Evolutionary conservation across 2,329 filamentous ascomycete species (phyloP).

Genomic region (Aspergillus sp.): DNA sequence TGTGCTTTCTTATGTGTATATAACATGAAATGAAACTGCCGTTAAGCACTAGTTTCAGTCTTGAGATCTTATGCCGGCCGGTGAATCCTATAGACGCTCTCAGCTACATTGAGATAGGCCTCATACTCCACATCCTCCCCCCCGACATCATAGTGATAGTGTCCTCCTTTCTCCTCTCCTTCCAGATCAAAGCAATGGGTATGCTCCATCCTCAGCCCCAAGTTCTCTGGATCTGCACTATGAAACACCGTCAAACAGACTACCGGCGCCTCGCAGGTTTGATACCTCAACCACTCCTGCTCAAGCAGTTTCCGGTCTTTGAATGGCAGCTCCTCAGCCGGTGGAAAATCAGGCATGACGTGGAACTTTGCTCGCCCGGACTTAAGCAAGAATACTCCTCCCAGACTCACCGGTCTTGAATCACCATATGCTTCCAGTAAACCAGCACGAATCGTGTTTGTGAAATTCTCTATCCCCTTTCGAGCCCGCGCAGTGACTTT

Average conservation of each 20-base stretch:
- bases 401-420: conserved; percentile 35
- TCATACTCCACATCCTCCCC: conserved; percentile 7
- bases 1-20: no score
- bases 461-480: neutral
- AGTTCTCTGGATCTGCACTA: conserved; percentile 40
- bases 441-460: neutral
- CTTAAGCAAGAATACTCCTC: conserved; percentile 44
- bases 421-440: conserved; percentile 30
- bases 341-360: conserved; percentile 49
- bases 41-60: no score
- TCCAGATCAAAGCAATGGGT: conserved; percentile 46
- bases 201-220: conserved; percentile 49
- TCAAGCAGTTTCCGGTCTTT: conserved; percentile 28
- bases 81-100: conserved; percentile 8
- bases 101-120: conserved; percentile 7
- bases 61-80: neutral
- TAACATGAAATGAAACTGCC: no score
- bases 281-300: conserved; percentile 41
- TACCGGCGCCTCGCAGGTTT: conserved; percentile 38
- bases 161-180: conserved; percentile 38
- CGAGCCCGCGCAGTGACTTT: conserved; percentile 37
- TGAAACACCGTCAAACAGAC: conserved; percentile 46
- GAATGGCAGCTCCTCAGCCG: conserved; percentile 24
- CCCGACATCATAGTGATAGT: conserved; percentile 46
- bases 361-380: conserved; percentile 40